phyloP scores from a whole-genome alignment of 345 rosid species.

The Pugionium cornutum region DNA sequence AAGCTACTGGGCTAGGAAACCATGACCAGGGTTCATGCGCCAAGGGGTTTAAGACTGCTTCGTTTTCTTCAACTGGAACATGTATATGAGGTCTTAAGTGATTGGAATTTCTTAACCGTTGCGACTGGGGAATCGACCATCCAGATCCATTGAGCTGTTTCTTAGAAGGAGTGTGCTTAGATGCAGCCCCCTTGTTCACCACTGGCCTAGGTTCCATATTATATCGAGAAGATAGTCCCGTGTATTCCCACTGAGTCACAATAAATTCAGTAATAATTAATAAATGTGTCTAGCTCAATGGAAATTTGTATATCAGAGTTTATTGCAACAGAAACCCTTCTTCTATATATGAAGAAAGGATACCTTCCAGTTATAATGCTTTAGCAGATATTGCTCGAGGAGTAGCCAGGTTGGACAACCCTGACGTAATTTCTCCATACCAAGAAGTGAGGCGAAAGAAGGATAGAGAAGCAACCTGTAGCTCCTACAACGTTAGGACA shows the following conservation, averaged over 20 bases:
- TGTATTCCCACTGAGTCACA: constrained; percentile 83
- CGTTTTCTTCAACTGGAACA: constrained; percentile 45
- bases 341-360: constrained; percentile 8
- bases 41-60: constrained; percentile 49
- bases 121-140: constrained; percentile 76
- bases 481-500: constrained; percentile 29
- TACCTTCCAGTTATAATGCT: constrained; percentile 93
- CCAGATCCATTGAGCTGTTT: constrained; percentile 80
- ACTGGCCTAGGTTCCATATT: constrained; percentile 52
- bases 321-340: constrained; percentile 13
- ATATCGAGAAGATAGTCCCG: constrained; percentile 68
- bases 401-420: constrained; percentile 95
- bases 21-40: constrained; percentile 84
- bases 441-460: constrained; percentile 83
- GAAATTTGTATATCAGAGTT: constrained; percentile 16
- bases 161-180: constrained; percentile 67
- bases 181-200: constrained; percentile 46
- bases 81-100: constrained; percentile 58
- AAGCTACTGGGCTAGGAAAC: constrained; percentile 84
- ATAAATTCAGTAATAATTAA: constrained; percentile 39
- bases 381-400: constrained; percentile 87
- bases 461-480: constrained; percentile 91
- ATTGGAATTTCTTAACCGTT: constrained; percentile 57
- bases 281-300: constrained; percentile 22
- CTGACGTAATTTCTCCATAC: constrained; percentile 91